These are phyloP conservation scores for Lachnellula subtilissima DNA, from an alignment of 2,329 filamentous ascomycete genomes.

Conservation along the genomic window DNA sequence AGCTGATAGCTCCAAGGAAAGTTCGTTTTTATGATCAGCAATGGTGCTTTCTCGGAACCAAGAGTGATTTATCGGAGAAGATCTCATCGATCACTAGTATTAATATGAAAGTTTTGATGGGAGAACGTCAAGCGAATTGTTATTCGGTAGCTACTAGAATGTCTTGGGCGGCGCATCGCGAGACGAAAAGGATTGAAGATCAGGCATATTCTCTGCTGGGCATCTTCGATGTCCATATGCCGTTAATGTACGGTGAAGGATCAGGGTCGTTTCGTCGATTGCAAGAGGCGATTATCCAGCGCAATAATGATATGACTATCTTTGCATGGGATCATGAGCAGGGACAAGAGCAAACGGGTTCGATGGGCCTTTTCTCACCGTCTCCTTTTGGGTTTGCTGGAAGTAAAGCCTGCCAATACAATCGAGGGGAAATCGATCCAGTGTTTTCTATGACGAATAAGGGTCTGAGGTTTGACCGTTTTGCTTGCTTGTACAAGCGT, in stretches of 20 bases:
- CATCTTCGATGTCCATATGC: conserved; percentile 41
- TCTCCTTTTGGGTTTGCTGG: neutral
- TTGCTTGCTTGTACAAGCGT: no score
- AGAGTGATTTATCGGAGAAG: neutral
- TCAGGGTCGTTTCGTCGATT: conserved; percentile 30
- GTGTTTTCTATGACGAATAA: neutral
- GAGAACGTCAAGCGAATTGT: neutral
- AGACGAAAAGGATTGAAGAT: conserved; percentile 36
- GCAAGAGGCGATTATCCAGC: conserved; percentile 34
- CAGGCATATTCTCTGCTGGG: conserved; percentile 42
- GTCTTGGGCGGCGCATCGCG: conserved; percentile 37
- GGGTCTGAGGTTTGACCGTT: no score
- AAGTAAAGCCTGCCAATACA: neutral
- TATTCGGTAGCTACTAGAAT: conserved; percentile 33
- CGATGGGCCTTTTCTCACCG: neutral
- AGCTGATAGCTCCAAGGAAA: conserved; percentile 6
- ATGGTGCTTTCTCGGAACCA: conserved; percentile 2
- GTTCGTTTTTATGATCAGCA: conserved; percentile 1
- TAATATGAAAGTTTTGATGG: neutral
- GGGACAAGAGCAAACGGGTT: conserved; percentile 7
- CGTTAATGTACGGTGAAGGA: conserved; percentile 39
- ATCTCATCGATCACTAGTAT: conserved; percentile 1
- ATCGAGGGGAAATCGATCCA: neutral
- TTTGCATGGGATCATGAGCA: conserved; percentile 26
- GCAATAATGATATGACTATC: conserved; percentile 28